Evolutionary conservation across 2,329 filamentous ascomycete genomes (phyloP).

Genomic region (Rhynchosporium agropyri): DNA sequence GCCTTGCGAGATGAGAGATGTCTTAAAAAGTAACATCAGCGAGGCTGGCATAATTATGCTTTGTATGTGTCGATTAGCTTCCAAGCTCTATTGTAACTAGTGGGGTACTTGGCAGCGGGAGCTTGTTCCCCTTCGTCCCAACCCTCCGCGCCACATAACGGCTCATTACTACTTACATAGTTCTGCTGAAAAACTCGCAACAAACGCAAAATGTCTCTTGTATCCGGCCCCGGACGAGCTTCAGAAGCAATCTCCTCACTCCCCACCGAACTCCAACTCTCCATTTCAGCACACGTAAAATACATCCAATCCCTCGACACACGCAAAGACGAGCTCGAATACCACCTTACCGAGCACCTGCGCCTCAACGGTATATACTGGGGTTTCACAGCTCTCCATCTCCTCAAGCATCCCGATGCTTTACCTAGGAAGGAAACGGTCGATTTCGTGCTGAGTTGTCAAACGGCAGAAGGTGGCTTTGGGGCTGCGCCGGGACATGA

Average conservation of each 20-base stretch:
- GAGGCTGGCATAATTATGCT: slow-evolving; percentile 14
- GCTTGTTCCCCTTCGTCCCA: background rate
- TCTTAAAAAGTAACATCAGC: background rate
- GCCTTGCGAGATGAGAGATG: slow-evolving; percentile 1
- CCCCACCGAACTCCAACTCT: slow-evolving; percentile 42
- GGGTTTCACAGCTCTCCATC: slow-evolving; percentile 86
- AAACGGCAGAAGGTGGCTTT: slow-evolving; percentile 87
- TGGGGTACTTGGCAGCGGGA: background rate
- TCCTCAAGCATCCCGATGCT: slow-evolving; percentile 79
- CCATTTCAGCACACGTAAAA: slow-evolving; percentile 67
- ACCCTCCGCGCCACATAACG: background rate
- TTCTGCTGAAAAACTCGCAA: no score
- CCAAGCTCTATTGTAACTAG: background rate
- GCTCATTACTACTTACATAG: no score
- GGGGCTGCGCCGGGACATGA: slow-evolving; percentile 93
- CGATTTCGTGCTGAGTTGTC: slow-evolving; percentile 93
- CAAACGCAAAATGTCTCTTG: slow-evolving; percentile 38
- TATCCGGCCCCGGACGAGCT: slow-evolving; percentile 41
- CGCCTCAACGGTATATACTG: slow-evolving; percentile 96
- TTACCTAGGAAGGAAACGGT: slow-evolving; percentile 81
- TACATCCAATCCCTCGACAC: slow-evolving; percentile 94
- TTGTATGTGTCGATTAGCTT: no score
- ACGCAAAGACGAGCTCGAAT: slow-evolving; percentile 91
- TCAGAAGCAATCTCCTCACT: slow-evolving; percentile 26
- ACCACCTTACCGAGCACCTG: slow-evolving; percentile 96